Conservation (phyloP, 2,329 filamentous ascomycete species). For the Neofusicoccum laricinum region DNA sequence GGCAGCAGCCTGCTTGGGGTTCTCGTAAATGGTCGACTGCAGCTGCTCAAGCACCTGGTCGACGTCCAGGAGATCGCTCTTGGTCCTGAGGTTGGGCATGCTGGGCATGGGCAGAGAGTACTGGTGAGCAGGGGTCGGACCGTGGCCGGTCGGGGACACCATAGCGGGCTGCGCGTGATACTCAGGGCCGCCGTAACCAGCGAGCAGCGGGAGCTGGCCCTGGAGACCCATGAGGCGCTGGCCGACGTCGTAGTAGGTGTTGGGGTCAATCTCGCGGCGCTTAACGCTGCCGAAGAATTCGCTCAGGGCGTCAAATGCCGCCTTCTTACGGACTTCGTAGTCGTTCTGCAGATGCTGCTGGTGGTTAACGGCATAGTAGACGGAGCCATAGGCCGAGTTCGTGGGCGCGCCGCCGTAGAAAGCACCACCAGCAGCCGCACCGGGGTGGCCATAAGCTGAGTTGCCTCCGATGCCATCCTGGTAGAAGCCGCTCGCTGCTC, state of each 20-base stretch:
- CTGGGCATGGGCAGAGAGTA: slow-evolving; percentile 85
- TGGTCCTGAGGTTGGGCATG: slow-evolving; percentile 85
- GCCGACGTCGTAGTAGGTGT: slow-evolving; percentile 87
- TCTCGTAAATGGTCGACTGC: slow-evolving; percentile 94
- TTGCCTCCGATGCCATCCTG: slow-evolving; percentile 39
- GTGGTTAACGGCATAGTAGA: slow-evolving; percentile 73
- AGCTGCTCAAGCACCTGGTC: slow-evolving; percentile 95
- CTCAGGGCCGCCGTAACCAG: slow-evolving; percentile 41
- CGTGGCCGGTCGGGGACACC: slow-evolving; percentile 54
- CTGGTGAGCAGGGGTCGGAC: slow-evolving; percentile 62
- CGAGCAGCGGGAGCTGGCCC: slow-evolving; percentile 50
- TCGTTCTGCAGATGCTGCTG: slow-evolving; percentile 65
- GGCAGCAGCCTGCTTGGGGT: slow-evolving; percentile 74
- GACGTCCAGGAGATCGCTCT: slow-evolving; percentile 89
- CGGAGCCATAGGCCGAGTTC: slow-evolving; percentile 59
- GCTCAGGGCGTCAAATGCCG: slow-evolving; percentile 76
- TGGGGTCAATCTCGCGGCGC: slow-evolving; percentile 83
- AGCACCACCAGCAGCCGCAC: slow-evolving; percentile 47
- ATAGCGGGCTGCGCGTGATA: slow-evolving; percentile 53
- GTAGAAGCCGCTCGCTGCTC: slow-evolving; percentile 50
- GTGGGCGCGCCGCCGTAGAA: slow-evolving; percentile 56
- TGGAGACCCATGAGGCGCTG: slow-evolving; percentile 83
- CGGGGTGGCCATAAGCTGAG: slow-evolving; percentile 47
- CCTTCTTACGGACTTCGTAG: slow-evolving; percentile 71
- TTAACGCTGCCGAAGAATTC: slow-evolving; percentile 94